These are phyloP conservation scores for Hypomyces rosellus DNA, from an alignment of 2,329 filamentous ascomycete genomes.

Conservation along the genomic window DNA sequence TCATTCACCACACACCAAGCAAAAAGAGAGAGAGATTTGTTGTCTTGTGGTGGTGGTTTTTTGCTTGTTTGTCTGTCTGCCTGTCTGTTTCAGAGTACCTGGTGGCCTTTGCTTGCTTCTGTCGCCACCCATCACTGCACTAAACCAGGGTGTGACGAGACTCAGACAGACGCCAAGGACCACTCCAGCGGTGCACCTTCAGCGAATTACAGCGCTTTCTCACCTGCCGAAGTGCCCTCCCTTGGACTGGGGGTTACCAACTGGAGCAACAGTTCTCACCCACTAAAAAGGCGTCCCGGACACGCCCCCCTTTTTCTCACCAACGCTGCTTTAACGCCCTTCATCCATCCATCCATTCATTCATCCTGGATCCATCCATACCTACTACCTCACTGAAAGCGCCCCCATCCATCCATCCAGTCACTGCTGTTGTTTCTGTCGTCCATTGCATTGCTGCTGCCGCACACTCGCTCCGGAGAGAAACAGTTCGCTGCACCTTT, in stretches of 20 bases:
- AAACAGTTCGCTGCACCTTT: not conserved
- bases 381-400: not conserved
- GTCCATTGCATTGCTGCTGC: too few relatives aligned
- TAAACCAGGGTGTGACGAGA: constrained; percentile 1
- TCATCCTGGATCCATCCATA: too few relatives aligned
- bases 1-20: too few relatives aligned
- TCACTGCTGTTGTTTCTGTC: too few relatives aligned
- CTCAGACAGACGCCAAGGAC: constrained; percentile 1
- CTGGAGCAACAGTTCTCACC: too few relatives aligned
- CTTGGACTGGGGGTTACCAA: too few relatives aligned
- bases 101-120: not conserved
- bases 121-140: not conserved
- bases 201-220: constrained; percentile 1
- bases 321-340: constrained; percentile 1
- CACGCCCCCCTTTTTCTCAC: not conserved
- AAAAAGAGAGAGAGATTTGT: too few relatives aligned
- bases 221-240: not conserved
- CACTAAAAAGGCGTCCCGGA: not conserved
- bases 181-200: constrained; percentile 1
- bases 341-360: too few relatives aligned
- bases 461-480: too few relatives aligned
- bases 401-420: too few relatives aligned
- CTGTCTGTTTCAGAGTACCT: not conserved
- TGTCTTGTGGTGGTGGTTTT: too few relatives aligned
- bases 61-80: not conserved